These are phyloP conservation scores for Ceratobasidium sp. DNA, from an alignment of 1,284 basidiomycete species.

Conservation along the genomic window DNA sequence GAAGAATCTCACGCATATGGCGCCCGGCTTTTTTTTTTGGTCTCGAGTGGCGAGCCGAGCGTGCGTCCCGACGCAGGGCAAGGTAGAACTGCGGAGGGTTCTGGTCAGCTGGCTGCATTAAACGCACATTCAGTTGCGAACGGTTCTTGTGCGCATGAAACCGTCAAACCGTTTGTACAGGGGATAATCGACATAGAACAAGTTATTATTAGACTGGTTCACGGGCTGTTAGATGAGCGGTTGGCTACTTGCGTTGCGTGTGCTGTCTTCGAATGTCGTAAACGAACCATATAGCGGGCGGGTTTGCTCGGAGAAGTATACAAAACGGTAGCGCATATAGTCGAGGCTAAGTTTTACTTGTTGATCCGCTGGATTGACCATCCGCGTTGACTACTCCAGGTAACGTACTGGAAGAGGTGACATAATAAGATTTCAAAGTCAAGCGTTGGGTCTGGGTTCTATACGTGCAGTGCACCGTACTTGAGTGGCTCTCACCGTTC, in stretches of 20 bases:
- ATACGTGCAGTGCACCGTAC: too few relatives aligned
- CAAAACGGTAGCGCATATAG: constrained; percentile 1
- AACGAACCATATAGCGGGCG: not conserved
- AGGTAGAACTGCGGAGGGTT: not conserved
- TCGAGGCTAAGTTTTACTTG: not conserved
- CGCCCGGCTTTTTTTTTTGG: constrained; percentile 1
- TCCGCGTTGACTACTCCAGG: too few relatives aligned
- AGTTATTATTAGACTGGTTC: not conserved
- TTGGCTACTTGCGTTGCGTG: too few relatives aligned
- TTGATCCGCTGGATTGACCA: too few relatives aligned
- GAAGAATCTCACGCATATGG: not conserved
- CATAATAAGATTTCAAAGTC: too few relatives aligned
- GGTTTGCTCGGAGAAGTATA: not conserved
- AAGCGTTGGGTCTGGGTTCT: too few relatives aligned
- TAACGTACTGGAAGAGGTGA: too few relatives aligned
- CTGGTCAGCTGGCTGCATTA: not conserved
- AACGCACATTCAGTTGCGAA: not conserved
- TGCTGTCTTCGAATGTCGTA: not conserved
- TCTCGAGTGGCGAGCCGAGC: constrained; percentile 1
- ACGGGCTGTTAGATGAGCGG: not conserved
- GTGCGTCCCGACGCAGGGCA: not conserved
- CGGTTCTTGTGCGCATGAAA: not conserved
- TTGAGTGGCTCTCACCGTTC: too few relatives aligned
- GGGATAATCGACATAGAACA: not conserved
- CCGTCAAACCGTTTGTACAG: not conserved